Conservation (phyloP, 371 early-diverging fungal species). For the Mucor piriformis region DNA sequence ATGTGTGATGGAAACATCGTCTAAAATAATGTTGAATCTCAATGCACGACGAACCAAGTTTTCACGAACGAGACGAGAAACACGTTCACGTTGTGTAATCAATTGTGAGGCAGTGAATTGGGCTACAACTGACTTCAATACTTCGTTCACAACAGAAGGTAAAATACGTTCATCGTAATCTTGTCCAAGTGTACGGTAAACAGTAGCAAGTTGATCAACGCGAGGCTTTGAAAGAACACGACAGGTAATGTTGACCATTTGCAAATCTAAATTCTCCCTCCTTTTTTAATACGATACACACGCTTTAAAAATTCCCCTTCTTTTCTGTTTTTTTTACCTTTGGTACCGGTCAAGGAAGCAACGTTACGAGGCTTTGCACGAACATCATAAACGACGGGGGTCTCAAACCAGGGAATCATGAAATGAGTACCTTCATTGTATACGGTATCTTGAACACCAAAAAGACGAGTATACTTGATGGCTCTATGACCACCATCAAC, state of each 20-base stretch:
- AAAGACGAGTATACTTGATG: conserved; percentile 94
- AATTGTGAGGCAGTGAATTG: conserved; percentile 99
- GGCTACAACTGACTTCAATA: conserved; percentile 96
- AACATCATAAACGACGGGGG: conserved; percentile 94
- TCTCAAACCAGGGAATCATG: conserved; percentile 95
- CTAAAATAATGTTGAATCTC: conserved; percentile 90
- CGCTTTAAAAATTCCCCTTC: too few relatives aligned
- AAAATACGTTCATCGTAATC: conserved; percentile 98
- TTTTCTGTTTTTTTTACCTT: conserved; percentile 62
- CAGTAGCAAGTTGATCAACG: conserved; percentile 76
- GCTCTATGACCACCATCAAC: conserved; percentile 98
- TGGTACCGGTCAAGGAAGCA: conserved; percentile 97
- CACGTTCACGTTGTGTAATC: conserved; percentile 97
- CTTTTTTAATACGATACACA: too few relatives aligned
- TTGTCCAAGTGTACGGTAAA: conserved; percentile 90
- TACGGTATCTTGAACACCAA: conserved; percentile 88
- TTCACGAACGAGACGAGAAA: conserved; percentile 88
- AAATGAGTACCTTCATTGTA: conserved; percentile 97
- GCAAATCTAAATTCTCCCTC: conserved; percentile 89
- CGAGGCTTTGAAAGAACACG: conserved; percentile 95
- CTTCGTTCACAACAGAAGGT: conserved; percentile 98
- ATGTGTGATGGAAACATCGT: conserved; percentile 98
- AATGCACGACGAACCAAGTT: conserved; percentile 85
- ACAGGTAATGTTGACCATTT: conserved; percentile 99
- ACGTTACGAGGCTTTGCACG: conserved; percentile 98